These are phyloP conservation scores for Candida hispaniensis DNA, from an alignment of 805 yeast genomes.

Conservation along the genomic window DNA sequence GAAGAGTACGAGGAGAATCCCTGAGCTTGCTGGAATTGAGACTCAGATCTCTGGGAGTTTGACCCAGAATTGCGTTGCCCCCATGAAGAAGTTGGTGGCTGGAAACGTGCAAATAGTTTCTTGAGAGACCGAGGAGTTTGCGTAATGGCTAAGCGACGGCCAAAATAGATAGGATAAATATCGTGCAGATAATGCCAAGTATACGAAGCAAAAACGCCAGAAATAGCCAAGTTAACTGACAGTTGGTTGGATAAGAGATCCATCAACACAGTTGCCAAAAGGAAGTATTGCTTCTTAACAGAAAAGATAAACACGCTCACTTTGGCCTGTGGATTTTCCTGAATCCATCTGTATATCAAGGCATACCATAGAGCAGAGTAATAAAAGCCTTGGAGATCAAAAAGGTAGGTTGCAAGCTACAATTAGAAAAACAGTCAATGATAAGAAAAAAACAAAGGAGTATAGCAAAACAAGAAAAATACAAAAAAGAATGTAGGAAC, in stretches of 20 bases:
- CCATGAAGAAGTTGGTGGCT: too few species aligned
- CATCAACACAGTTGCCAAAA: conserved; percentile 29
- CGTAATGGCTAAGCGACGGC: too few species aligned
- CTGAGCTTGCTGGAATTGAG: too few species aligned
- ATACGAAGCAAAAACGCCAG: conserved; percentile 26
- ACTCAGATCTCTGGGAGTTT: too few species aligned
- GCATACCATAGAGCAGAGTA: conserved; percentile 25
- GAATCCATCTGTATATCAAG: conserved; percentile 32
- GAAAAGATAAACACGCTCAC: conserved; percentile 26
- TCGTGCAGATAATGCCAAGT: conserved; percentile 16
- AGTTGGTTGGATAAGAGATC: conserved; percentile 23
- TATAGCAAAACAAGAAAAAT: neutral
- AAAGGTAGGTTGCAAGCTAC: conserved; percentile 1
- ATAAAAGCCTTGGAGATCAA: conserved; percentile 6
- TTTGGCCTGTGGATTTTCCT: conserved; percentile 26
- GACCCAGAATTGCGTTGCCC: too few species aligned
- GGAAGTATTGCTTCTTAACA: conserved; percentile 25
- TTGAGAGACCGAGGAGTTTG: too few species aligned
- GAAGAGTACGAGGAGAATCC: too few species aligned
- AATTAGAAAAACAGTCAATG: neutral
- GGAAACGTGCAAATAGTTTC: too few species aligned
- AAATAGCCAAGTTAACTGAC: conserved; percentile 29
- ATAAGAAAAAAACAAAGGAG: neutral
- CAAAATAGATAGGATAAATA: conserved; percentile 2
- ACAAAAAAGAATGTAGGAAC: neutral